A percentile compares a stretch with the other conserved stretches of the same genome.
Conservation (phyloP, 2,329 filamentous ascomycete genomes). For the Ascochyta koolunga region DNA sequence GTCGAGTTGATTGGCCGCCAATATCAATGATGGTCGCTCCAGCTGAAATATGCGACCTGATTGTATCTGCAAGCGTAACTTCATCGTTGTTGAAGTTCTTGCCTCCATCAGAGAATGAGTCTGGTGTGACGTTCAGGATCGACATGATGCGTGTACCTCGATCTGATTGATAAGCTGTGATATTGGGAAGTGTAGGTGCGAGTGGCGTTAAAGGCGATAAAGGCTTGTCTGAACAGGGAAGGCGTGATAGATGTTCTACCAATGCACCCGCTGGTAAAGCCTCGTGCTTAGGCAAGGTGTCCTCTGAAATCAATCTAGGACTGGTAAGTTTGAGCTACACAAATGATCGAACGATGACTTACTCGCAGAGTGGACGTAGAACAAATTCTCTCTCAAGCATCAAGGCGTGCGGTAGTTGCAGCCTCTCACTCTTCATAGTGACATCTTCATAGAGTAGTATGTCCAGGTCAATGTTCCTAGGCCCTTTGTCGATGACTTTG, state of each 20-base stretch:
- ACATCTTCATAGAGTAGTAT: constrained; percentile 80
- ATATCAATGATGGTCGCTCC: constrained; percentile 89
- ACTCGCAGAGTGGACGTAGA: constrained; percentile 83
- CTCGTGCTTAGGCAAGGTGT: constrained; percentile 46
- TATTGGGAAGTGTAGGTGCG: constrained; percentile 37
- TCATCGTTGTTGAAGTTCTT: constrained; percentile 52
- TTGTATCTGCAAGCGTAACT: constrained; percentile 60
- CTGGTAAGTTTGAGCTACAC: constrained; percentile 13
- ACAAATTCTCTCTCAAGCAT: constrained; percentile 96
- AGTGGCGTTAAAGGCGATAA: constrained; percentile 51
- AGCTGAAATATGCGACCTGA: constrained; percentile 66
- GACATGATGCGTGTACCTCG: constrained; percentile 80
- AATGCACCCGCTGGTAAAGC: constrained; percentile 55
- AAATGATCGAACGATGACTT: constrained; percentile 34
- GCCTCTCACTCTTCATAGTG: constrained; percentile 69
- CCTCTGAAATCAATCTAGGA: constrained; percentile 34
- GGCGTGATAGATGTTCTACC: constrained; percentile 43
- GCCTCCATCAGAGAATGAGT: constrained; percentile 96
- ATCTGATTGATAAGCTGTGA: constrained; percentile 30
- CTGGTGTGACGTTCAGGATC: constrained; percentile 91
- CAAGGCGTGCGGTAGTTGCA: constrained; percentile 82
- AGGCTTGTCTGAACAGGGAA: constrained; percentile 40
- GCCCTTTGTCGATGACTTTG: constrained; percentile 90
- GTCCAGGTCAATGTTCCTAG: constrained; percentile 92
- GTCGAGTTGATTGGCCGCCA: constrained; percentile 91